Conservation (phyloP, 352 stramenopile genomes). For the Phytophthora citrophthora region DNA sequence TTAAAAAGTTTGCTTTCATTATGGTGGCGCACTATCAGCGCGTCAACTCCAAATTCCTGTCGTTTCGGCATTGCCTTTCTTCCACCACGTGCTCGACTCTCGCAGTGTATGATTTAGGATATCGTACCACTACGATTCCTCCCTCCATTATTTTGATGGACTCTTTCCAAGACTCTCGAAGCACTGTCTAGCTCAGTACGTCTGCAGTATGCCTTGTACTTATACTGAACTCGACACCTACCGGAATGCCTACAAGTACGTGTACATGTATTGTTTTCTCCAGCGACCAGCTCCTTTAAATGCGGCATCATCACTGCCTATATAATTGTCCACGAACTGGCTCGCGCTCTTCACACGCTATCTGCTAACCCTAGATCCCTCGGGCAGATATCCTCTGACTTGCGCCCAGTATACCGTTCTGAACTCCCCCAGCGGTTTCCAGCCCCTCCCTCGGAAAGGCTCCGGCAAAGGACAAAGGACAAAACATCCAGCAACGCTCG, state of each 20-base stretch:
- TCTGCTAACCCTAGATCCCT: slow-evolving; percentile 12
- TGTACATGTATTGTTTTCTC: too few species aligned
- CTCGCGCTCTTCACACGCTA: slow-evolving; percentile 11
- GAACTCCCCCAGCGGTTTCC: slow-evolving; percentile 26
- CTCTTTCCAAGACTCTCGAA: not conserved
- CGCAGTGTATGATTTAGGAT: not conserved
- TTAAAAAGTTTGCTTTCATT: too few species aligned
- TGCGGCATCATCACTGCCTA: not conserved
- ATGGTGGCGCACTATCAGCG: not conserved
- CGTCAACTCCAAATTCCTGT: not conserved
- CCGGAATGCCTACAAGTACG: too few species aligned
- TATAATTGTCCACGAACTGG: slow-evolving; percentile 10
- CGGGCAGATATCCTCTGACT: slow-evolving; percentile 26
- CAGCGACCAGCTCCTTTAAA: too few species aligned
- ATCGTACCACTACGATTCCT: not conserved
- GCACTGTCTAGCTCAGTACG: too few species aligned
- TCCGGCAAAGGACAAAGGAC: slow-evolving; percentile 1
- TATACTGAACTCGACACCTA: too few species aligned
- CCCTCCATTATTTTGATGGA: not conserved
- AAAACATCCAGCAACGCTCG: slow-evolving; percentile 18
- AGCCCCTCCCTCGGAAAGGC: slow-evolving; percentile 22
- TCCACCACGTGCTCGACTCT: not conserved
- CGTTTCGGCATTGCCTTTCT: not conserved
- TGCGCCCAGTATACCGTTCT: slow-evolving; percentile 20
- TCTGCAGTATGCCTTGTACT: too few species aligned